Evolutionary conservation across 768 basidiomycete species (phyloP).

Genomic region (Antrodiella citrinella): DNA sequence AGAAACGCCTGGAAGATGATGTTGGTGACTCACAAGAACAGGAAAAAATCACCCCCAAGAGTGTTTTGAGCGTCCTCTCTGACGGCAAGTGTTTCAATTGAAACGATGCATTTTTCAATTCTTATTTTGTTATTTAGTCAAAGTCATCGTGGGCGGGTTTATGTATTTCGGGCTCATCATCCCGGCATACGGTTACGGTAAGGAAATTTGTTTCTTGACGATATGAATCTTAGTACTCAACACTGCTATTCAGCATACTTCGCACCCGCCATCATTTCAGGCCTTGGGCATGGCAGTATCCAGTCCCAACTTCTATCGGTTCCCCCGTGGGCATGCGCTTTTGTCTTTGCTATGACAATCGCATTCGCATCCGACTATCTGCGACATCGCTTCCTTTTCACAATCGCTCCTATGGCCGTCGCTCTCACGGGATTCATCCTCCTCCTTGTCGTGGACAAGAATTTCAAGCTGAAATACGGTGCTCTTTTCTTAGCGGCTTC

Average conservation of each 20-base stretch:
- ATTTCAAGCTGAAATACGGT: slow-evolving; percentile 12
- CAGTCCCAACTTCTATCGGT: slow-evolving; percentile 19
- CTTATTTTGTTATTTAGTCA: slow-evolving; percentile 9
- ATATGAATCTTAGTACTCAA: not conserved
- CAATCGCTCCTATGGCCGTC: slow-evolving; percentile 11
- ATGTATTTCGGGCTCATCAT: slow-evolving; percentile 25
- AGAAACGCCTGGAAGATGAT: slow-evolving; percentile 21
- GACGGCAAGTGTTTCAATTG: slow-evolving; percentile 16
- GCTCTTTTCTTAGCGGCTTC: slow-evolving; percentile 14
- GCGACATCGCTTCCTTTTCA: slow-evolving; percentile 15
- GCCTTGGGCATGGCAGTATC: slow-evolving; percentile 10
- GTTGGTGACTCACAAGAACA: slow-evolving; percentile 21
- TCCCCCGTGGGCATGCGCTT: slow-evolving; percentile 21
- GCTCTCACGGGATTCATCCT: slow-evolving; percentile 14
- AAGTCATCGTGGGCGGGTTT: slow-evolving; percentile 22
- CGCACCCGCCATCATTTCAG: slow-evolving; percentile 13
- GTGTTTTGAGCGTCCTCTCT: slow-evolving; percentile 17
- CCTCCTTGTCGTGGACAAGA: slow-evolving; percentile 11
- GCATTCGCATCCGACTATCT: slow-evolving; percentile 12
- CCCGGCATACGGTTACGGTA: slow-evolving; percentile 22
- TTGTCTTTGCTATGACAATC: slow-evolving; percentile 12
- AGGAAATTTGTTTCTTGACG: not conserved
- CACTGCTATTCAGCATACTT: slow-evolving; percentile 14
- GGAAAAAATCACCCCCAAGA: slow-evolving; percentile 14
- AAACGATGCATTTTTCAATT: not conserved